phyloP scores from a whole-genome alignment of 2,329 filamentous ascomycete genomes.

The Nigrospora oryzae region DNA sequence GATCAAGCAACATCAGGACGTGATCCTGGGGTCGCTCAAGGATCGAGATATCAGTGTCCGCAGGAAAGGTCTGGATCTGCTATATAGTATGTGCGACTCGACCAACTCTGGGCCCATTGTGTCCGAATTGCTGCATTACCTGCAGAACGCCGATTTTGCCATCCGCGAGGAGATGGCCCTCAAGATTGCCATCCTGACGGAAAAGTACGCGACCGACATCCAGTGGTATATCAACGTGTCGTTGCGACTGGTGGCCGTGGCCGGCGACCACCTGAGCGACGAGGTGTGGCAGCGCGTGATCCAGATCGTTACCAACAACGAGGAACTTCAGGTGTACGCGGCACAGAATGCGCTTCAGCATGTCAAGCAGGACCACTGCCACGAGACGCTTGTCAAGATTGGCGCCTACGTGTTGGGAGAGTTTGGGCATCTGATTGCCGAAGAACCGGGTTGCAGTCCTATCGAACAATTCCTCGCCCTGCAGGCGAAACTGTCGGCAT shows the following conservation, averaged over 20 bases:
- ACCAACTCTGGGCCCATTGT: slow-evolving; percentile 93
- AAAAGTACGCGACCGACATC: slow-evolving; percentile 96
- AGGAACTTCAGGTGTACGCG: slow-evolving; percentile 93
- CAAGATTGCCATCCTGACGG: slow-evolving; percentile 95
- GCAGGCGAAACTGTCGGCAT: slow-evolving; percentile 80
- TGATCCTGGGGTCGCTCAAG: slow-evolving; percentile 88
- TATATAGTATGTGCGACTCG: slow-evolving; percentile 99
- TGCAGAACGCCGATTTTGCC: slow-evolving; percentile 94
- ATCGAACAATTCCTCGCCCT: slow-evolving; percentile 95
- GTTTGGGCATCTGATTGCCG: slow-evolving; percentile 93
- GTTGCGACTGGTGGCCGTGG: slow-evolving; percentile 86
- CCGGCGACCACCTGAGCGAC: slow-evolving; percentile 95
- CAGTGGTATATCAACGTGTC: slow-evolving; percentile 99
- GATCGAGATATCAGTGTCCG: slow-evolving; percentile 96
- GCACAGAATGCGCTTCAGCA: slow-evolving; percentile 90
- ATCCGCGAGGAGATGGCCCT: slow-evolving; percentile 99
- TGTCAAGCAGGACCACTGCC: slow-evolving; percentile 85
- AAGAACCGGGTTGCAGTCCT: slow-evolving; percentile 83
- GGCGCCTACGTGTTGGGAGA: slow-evolving; percentile 93
- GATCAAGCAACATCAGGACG: slow-evolving; percentile 95
- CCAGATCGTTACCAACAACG: slow-evolving; percentile 98
- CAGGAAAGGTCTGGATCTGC: slow-evolving; percentile 85
- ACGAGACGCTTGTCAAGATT: slow-evolving; percentile 96
- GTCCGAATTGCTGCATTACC: slow-evolving; percentile 83
- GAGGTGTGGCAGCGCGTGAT: slow-evolving; percentile 99